Base-by-base conservation (phyloP, 768 basidiomycete species). In the Macrolepiota dolichaula region DNA sequence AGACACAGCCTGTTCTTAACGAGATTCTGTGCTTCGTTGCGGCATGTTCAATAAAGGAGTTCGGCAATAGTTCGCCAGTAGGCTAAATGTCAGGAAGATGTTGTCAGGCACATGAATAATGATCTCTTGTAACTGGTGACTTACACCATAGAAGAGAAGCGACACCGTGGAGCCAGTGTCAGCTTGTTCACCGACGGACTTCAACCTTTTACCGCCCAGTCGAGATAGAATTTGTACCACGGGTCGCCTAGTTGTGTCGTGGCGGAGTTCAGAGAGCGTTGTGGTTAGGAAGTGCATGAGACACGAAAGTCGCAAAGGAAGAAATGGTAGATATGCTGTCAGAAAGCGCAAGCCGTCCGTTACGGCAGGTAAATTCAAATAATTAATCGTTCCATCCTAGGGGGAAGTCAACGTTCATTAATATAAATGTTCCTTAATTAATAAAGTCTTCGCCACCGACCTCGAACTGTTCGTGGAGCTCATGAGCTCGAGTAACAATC, bases 311-410 rank as follows among this genome's bases (percentile, higher is more conserved):
- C 92, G 85, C 17, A 89, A 76, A 6, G 90, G 89, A 37, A 94
- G 82, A 71, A 92, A 87, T 1, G 91, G 90, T 53, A 91, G 78
- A 73, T 92, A 92, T 37, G 85, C 86, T 7, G 89, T 83, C 22
- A 94, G 81, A 69, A 92, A 89, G 59, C 84, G 84, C 25, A 94
- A 78, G 37, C 92, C 92, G 57, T 88, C 84, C 40, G 89, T 89
- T 62, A 94, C 81, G n/a, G 91, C 87, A 13, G 88, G 86, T 37
- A 94, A 72, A 25, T 81, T 85, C 49, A 92, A 74, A 67, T 91
- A 94, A 73, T 94, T 93, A 69, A 93, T 85, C 25, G 92, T 93
- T 15, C 92, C 92, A 64, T 94, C 92, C 91, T 94, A 65, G 40
- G 56, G 52, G 27, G 15, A 63, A 25, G 55, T 46, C 46, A 59